Base-by-base conservation (phyloP, 1,139 yeast species). In the Zygosaccharomyces pseudobailii region DNA sequence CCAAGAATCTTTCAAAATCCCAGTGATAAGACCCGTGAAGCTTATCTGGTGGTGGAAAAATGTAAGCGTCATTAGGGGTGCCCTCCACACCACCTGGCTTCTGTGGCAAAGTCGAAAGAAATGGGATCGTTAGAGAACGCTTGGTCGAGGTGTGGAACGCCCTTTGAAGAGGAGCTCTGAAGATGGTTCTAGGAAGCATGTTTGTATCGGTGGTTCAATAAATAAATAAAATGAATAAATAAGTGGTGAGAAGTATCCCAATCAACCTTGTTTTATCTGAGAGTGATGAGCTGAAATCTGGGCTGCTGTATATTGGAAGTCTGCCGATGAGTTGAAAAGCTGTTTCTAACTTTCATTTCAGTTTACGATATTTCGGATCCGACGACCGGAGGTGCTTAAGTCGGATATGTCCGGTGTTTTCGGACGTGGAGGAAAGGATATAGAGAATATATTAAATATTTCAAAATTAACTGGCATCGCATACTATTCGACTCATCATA, bases 21-120 rank as follows among this genome's bases (percentile, higher is more conserved):
- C 94, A 85, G 69, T 84, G 92, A 55, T 72, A 70, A 8, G 87
- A 80, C 27, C 92, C 92, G 54, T 83, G 82, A 23, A 67, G 54
- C 57, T 73, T 78, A 55, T 73, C 70, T 10, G 82, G 66, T 42
- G 71, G 65, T 45, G 92, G 92, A 6, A 79, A 75, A 6, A 73
- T 71, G 58, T 77, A 81, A 21, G 92, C 87, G 54, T 85, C 92
- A 62, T 85, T 85, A 36, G 84, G 88, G 5, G 85, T 78, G 24
- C 90, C 94, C 34, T 80, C 79, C 46, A 85, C 77, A 63, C 77
- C 72, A 36, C 92, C 89, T 48, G 92, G 87, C 35, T 90, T 89
- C 66, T 84, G 90, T 48, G 86, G 84, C 47, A 82, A 76, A 34
- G 68, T 73, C 63, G 71, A 77, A 67, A 71, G 53, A 49, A 70